Percentiles rank a stretch among this genome's conserved stretches.
Evolutionary conservation across 1,284 basidiomycete species (phyloP).

Genomic region (Cryptococcus depauperatus): DNA sequence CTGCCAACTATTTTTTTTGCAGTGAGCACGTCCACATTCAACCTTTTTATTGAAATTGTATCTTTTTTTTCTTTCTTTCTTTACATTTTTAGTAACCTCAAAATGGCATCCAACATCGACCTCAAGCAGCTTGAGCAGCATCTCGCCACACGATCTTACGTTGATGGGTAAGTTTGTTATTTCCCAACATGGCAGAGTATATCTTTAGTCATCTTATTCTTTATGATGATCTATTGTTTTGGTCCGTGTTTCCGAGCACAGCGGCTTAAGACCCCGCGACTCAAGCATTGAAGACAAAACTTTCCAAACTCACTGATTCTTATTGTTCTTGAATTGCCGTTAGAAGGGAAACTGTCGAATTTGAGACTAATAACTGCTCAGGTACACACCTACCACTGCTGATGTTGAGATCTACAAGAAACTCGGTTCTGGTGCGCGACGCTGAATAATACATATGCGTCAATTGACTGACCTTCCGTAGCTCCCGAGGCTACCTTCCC

Average conservation of each 20-base stretch:
- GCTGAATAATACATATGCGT: not conserved
- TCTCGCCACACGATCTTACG: slow-evolving; percentile 75
- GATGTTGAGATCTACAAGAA: slow-evolving; percentile 91
- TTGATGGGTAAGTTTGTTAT: slow-evolving; percentile 69
- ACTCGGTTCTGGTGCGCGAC: slow-evolving; percentile 28
- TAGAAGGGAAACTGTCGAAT: slow-evolving; percentile 12
- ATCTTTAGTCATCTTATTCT: slow-evolving; percentile 5
- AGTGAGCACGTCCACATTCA: not conserved
- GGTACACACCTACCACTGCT: slow-evolving; percentile 90
- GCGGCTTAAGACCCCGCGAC: slow-evolving; percentile 92
- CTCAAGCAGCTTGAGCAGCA: slow-evolving; percentile 72
- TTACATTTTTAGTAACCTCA: slow-evolving; percentile 13
- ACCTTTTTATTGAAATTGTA: not conserved
- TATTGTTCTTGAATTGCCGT: slow-evolving; percentile 3
- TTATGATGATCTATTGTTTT: slow-evolving; percentile 77
- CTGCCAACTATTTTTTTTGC: no score
- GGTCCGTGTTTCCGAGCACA: slow-evolving; percentile 98
- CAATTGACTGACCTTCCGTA: slow-evolving; percentile 23
- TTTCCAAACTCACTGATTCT: slow-evolving; percentile 76
- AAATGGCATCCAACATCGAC: slow-evolving; percentile 58
- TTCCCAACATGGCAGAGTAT: no score
- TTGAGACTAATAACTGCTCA: slow-evolving; percentile 44
- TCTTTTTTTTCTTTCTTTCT: slow-evolving; percentile 9
- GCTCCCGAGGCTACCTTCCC: slow-evolving; percentile 65
- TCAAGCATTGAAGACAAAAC: slow-evolving; percentile 47